These are phyloP conservation scores for Meira miltonrushii DNA, from an alignment of 1,284 basidiomycete genomes.

Conservation along the genomic window DNA sequence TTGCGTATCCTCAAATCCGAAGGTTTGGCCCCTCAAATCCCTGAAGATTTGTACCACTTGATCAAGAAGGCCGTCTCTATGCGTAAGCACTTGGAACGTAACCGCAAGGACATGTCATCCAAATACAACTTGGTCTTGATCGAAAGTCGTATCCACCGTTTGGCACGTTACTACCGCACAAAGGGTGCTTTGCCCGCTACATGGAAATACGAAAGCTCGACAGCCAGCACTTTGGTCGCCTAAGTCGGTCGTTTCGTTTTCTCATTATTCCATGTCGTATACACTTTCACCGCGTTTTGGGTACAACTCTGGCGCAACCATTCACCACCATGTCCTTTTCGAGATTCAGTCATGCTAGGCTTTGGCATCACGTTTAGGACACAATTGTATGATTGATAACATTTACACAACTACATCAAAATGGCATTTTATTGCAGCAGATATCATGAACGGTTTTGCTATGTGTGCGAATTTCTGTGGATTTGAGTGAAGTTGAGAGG, in stretches of 20 bases:
- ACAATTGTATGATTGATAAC: too few species aligned
- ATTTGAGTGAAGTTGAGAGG: too few species aligned
- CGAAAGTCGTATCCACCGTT: slow-evolving; percentile 96
- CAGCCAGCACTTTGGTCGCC: slow-evolving; percentile 53
- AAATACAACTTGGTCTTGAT: slow-evolving; percentile 91
- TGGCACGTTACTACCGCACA: slow-evolving; percentile 84
- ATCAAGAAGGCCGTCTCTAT: slow-evolving; percentile 99
- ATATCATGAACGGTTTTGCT: too few species aligned
- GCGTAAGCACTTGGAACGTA: slow-evolving; percentile 96
- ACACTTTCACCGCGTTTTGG: too few species aligned
- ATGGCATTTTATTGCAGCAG: too few species aligned
- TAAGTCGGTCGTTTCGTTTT: slow-evolving; percentile 19
- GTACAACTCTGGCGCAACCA: too few species aligned
- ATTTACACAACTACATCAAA: too few species aligned
- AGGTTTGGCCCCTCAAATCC: slow-evolving; percentile 92
- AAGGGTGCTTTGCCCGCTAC: slow-evolving; percentile 95
- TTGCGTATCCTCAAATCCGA: slow-evolving; percentile 94
- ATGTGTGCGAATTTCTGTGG: too few species aligned
- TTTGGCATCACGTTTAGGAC: too few species aligned
- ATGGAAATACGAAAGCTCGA: slow-evolving; percentile 63
- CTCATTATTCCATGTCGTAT: too few species aligned
- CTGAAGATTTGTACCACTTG: slow-evolving; percentile 98
- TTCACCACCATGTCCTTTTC: too few species aligned
- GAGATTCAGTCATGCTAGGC: too few species aligned
- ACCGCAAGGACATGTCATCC: slow-evolving; percentile 73